A percentile compares a stretch with the other conserved stretches of the same genome.
phyloP scores from a whole-genome alignment of 2,329 filamentous ascomycete genomes.

The Trichoderma polysporum region DNA sequence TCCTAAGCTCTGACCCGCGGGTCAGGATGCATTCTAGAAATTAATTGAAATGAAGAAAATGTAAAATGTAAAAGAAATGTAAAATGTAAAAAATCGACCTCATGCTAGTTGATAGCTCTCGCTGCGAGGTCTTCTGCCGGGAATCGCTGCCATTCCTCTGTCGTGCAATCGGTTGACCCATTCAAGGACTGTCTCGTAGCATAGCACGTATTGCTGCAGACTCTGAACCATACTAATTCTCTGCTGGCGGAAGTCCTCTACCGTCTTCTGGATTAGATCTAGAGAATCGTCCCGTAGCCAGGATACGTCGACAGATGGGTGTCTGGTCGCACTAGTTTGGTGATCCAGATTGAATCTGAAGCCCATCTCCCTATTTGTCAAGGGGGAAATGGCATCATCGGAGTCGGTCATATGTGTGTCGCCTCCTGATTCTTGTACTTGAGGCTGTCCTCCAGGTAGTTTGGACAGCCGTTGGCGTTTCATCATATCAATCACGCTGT shows the following conservation, averaged over 20 bases:
- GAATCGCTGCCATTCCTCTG: slow-evolving; percentile 23
- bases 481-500: slow-evolving; percentile 93
- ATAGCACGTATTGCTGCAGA: slow-evolving; percentile 87
- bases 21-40: background rate
- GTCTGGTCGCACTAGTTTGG: slow-evolving; percentile 22
- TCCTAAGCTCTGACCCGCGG: background rate
- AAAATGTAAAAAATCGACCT: background rate
- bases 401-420: slow-evolving; percentile 47
- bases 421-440: slow-evolving; percentile 38
- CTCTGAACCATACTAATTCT: slow-evolving; percentile 96
- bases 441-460: slow-evolving; percentile 22
- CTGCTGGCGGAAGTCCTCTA: slow-evolving; percentile 87
- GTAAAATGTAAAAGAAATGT: background rate
- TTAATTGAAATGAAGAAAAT: background rate
- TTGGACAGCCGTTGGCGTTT: slow-evolving; percentile 69
- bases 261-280: slow-evolving; percentile 82
- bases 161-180: slow-evolving; percentile 65
- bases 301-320: slow-evolving; percentile 44
- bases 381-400: slow-evolving; percentile 33
- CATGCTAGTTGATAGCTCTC: slow-evolving; percentile 34
- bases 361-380: slow-evolving; percentile 27
- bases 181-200: slow-evolving; percentile 91
- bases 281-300: slow-evolving; percentile 71
- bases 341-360: slow-evolving; percentile 26
- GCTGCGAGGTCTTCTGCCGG: slow-evolving; percentile 31